Evolutionary conservation across 2,329 filamentous ascomycete species (phyloP).

Genomic region (Xylariales sp.): DNA sequence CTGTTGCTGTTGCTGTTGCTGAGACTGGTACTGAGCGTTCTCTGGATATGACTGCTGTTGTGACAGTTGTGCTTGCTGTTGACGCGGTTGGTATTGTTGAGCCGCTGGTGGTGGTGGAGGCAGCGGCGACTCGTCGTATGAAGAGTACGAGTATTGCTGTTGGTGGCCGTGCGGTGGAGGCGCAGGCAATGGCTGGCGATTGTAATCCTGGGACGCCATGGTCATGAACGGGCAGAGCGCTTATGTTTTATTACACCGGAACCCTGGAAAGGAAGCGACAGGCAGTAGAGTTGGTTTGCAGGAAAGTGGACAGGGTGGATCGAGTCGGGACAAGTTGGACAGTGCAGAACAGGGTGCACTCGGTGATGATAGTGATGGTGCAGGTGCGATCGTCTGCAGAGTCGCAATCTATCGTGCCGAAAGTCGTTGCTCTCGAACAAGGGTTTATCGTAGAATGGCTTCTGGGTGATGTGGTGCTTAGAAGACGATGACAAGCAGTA

Average conservation of each 20-base stretch:
- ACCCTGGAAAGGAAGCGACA: conserved; percentile 18
- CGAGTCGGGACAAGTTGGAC: conserved; percentile 4
- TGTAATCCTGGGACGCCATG: conserved; percentile 27
- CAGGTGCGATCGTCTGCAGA: conserved; percentile 1
- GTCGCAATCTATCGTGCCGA: conserved; percentile 2
- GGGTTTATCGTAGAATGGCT: conserved; percentile 1
- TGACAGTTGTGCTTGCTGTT: conserved; percentile 13
- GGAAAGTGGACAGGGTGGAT: conserved; percentile 13
- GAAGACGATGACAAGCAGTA: background rate
- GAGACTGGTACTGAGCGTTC: conserved; percentile 7
- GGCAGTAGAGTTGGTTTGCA: conserved; percentile 17
- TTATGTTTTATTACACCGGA: conserved; percentile 21
- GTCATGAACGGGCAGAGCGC: conserved; percentile 17
- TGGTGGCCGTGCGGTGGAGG: conserved; percentile 21
- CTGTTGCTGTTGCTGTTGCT: conserved; percentile 13
- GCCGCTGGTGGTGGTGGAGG: conserved; percentile 11
- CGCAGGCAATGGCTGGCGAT: conserved; percentile 25
- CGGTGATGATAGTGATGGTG: conserved; percentile 16
- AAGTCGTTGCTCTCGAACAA: too few relatives aligned
- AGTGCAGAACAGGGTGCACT: conserved; percentile 1
- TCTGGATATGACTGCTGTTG: conserved; percentile 1
- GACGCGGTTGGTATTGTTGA: conserved; percentile 18
- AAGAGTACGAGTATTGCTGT: conserved; percentile 17
- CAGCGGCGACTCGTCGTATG: conserved; percentile 11
- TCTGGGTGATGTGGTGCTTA: background rate